A percentile compares a stretch with the other conserved stretches of the same genome.
Evolutionary conservation across 495 filamentous ascomycete genomes (phyloP).

Genomic region (Penicillium malachiteum): DNA sequence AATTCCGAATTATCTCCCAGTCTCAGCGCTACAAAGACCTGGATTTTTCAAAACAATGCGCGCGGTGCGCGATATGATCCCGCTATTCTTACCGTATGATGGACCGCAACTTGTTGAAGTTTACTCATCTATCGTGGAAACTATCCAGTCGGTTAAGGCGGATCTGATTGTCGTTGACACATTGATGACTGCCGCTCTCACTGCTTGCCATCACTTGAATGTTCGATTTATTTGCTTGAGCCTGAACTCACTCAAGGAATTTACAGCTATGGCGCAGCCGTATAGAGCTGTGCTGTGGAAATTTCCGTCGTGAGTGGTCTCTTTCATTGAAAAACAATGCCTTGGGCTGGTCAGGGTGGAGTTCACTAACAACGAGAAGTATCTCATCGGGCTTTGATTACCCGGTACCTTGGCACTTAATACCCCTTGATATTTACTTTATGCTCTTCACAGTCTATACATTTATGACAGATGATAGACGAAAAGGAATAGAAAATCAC

Average conservation of each 20-base stretch:
- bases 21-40: neutral
- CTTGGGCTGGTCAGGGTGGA: too few species aligned
- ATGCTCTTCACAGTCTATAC: neutral
- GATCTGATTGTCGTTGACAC: slow-evolving; percentile 1
- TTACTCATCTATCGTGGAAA: neutral
- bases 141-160: neutral
- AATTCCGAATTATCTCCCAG: neutral
- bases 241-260: slow-evolving; percentile 1
- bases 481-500: neutral
- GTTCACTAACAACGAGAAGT: neutral
- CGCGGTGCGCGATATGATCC: neutral
- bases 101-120: slow-evolving; percentile 2
- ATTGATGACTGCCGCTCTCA: slow-evolving; percentile 1
- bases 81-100: slow-evolving; percentile 1
- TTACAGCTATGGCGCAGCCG: neutral
- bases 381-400: neutral
- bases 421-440: neutral
- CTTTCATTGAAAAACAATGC: neutral
- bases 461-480: neutral
- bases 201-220: neutral
- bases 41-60: neutral
- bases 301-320: slow-evolving; percentile 1
- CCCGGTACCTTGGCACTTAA: neutral
- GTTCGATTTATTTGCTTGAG: neutral
- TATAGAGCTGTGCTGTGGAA: neutral